Conservation (phyloP, 2,329 filamentous ascomycete genomes). For the Arthroderma sp. region DNA sequence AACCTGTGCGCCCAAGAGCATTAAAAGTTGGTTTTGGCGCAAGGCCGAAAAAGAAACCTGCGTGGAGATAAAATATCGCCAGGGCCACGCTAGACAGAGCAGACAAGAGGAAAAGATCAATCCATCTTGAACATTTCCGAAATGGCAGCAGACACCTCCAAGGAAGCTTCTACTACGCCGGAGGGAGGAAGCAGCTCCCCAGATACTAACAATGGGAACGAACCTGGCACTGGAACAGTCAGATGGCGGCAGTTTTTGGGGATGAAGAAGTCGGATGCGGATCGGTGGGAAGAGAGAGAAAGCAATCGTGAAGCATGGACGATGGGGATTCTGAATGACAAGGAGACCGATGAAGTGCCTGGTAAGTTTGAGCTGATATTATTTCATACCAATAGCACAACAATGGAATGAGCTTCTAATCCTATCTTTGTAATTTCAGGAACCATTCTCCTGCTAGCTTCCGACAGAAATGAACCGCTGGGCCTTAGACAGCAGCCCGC, state of each 20-base stretch:
- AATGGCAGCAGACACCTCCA: no score
- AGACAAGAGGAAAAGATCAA: no score
- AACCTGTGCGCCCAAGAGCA: no score
- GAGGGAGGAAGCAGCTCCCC: slow-evolving; percentile 1
- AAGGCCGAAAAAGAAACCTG: no score
- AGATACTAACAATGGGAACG: background rate
- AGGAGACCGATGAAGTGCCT: slow-evolving; percentile 71
- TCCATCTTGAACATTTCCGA: no score
- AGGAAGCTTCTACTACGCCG: background rate
- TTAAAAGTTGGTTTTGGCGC: no score
- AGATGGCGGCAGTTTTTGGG: slow-evolving; percentile 11
- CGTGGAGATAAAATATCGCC: no score
- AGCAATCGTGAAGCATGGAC: slow-evolving; percentile 35
- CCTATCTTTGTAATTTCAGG: slow-evolving; percentile 26
- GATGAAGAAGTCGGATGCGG: slow-evolving; percentile 3
- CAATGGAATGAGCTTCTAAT: background rate
- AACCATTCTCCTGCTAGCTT: slow-evolving; percentile 47
- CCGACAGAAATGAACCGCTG: slow-evolving; percentile 49
- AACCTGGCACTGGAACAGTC: background rate
- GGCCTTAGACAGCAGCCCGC: slow-evolving; percentile 51
- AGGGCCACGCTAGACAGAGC: no score
- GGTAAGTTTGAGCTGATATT: slow-evolving; percentile 38
- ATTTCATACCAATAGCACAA: background rate
- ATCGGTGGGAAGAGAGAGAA: slow-evolving; percentile 4
- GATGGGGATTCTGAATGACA: slow-evolving; percentile 74